phyloP scores from a whole-genome alignment of 495 filamentous ascomycete species.

The Daldinia concentrica region DNA sequence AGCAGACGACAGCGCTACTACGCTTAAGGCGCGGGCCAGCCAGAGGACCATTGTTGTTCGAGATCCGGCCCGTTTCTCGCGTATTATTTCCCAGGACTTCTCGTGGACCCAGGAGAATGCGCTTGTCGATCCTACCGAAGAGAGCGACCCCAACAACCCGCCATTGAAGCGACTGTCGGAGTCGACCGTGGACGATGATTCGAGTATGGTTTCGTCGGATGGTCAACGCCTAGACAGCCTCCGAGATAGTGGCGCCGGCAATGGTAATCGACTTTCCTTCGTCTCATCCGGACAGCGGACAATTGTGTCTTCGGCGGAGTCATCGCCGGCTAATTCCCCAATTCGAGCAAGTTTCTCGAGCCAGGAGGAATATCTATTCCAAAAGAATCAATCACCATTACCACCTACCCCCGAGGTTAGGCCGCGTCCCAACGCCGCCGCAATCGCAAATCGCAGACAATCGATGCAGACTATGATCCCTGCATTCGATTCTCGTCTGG shows the following conservation, averaged over 20 bases:
- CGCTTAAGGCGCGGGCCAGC: constrained; percentile 58
- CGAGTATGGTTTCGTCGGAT: constrained; percentile 60
- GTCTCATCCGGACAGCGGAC: constrained; percentile 68
- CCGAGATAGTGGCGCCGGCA: constrained; percentile 53
- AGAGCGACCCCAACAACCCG: constrained; percentile 21
- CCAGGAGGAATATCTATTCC: constrained; percentile 48
- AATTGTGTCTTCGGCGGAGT: constrained; percentile 62
- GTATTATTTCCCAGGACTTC: constrained; percentile 47
- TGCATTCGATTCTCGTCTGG: constrained; percentile 49
- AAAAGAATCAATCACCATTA: constrained; percentile 21
- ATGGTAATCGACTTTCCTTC: constrained; percentile 67
- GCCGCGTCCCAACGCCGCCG: constrained; percentile 60
- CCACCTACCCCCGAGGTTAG: constrained; percentile 46
- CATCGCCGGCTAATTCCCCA: constrained; percentile 62
- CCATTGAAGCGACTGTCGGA: constrained; percentile 25
- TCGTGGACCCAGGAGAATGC: constrained; percentile 47
- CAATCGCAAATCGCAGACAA: constrained; percentile 61
- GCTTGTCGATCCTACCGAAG: constrained; percentile 33
- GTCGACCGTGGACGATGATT: constrained; percentile 52
- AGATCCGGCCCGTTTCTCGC: constrained; percentile 60
- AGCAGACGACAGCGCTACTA: constrained; percentile 44
- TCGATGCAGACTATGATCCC: constrained; percentile 62
- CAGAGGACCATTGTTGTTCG: constrained; percentile 60
- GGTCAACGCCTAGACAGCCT: constrained; percentile 60
- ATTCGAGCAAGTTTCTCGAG: constrained; percentile 56